Evolutionary conservation across 164 flowering plant genomes (phyloP).

Genomic region (Tinospora cordifolia): DNA sequence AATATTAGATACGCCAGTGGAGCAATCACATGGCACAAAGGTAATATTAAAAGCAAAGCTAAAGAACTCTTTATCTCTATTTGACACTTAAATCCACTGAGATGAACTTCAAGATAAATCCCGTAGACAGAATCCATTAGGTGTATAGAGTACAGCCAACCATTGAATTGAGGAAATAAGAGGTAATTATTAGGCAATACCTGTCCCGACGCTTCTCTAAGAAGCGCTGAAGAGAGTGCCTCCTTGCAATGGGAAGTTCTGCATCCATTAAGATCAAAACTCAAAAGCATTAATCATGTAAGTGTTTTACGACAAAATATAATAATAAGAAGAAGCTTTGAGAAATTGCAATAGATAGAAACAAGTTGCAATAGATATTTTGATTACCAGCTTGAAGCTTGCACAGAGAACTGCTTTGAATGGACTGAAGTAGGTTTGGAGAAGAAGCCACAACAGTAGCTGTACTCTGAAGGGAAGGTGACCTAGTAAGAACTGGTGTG

Average conservation of each 20-base stretch:
- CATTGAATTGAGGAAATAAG: not conserved
- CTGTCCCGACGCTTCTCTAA: constrained; percentile 52
- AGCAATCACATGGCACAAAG: too few relatives aligned
- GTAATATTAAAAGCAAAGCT: too few relatives aligned
- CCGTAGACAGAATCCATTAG: not conserved
- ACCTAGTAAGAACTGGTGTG: constrained; percentile 33
- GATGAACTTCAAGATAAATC: too few relatives aligned
- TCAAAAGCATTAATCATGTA: not conserved
- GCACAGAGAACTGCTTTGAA: constrained; percentile 22
- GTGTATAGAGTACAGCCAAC: not conserved
- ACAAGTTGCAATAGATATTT: not conserved
- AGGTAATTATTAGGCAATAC: constrained; percentile 16
- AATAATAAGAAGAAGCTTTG: not conserved
- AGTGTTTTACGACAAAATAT: not conserved
- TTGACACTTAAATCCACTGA: not conserved
- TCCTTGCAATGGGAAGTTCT: constrained; percentile 50
- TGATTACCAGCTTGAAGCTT: constrained; percentile 38
- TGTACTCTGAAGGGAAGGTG: constrained; percentile 40
- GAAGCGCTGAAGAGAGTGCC: constrained; percentile 51
- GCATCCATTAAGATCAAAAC: constrained; percentile 6
- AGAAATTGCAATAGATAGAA: not conserved
- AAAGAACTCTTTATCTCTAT: not conserved
- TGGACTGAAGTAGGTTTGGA: constrained; percentile 20
- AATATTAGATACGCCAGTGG: too few relatives aligned
- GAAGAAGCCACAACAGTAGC: constrained; percentile 29